Conservation (phyloP, 306 rosid genomes). For the Vigna trinervia region DNA sequence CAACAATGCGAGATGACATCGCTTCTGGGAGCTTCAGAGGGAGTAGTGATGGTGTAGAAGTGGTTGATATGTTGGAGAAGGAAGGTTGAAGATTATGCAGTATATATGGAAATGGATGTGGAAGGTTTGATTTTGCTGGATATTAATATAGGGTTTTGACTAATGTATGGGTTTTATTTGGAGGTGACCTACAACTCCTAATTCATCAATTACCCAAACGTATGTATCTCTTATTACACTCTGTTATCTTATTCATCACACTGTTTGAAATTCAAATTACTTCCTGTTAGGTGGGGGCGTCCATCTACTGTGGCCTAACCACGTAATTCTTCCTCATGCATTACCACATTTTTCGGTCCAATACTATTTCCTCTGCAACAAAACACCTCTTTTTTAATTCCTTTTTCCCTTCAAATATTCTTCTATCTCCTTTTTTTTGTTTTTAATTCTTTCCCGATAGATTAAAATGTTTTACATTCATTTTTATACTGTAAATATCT, state of each 20-base stretch:
- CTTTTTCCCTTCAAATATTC: too few species aligned
- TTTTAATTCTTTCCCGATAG: too few species aligned
- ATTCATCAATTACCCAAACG: conserved; percentile 49
- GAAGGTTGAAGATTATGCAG: too few species aligned
- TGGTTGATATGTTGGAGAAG: neutral
- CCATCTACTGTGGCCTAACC: conserved; percentile 52
- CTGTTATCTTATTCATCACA: too few species aligned
- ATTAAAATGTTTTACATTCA: too few species aligned
- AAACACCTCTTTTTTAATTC: too few species aligned
- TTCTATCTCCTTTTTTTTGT: too few species aligned
- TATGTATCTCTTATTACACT: conserved; percentile 25
- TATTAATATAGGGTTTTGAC: conserved; percentile 36
- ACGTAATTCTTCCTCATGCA: neutral
- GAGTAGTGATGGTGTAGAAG: neutral
- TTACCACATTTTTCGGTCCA: conserved; percentile 25
- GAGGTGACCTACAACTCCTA: conserved; percentile 85
- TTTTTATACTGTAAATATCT: too few species aligned
- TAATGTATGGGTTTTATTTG: neutral
- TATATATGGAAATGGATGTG: neutral
- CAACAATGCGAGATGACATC: conserved; percentile 65
- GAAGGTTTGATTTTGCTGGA: too few species aligned
- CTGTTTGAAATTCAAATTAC: too few species aligned
- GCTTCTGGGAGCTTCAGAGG: neutral
- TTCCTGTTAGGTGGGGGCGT: conserved; percentile 72
- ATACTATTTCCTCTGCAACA: neutral